Evolutionary conservation across 306 rosid species (phyloP).

Genomic region (Purshia tridentata): DNA sequence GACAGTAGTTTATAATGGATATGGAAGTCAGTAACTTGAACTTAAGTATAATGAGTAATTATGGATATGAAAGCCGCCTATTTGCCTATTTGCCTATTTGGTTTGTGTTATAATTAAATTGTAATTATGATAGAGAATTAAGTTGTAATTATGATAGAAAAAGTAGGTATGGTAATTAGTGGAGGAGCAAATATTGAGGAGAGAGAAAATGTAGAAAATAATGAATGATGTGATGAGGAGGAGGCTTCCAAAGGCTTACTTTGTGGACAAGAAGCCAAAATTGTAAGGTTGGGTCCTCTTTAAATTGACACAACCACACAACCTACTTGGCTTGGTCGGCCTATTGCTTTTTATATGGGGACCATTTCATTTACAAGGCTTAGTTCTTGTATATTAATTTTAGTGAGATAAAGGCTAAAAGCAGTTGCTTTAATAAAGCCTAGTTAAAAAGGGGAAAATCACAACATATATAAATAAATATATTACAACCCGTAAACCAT

Average conservation of each 20-base stretch:
- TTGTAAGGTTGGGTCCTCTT: slow-evolving; percentile 38
- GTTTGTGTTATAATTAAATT: slow-evolving; percentile 29
- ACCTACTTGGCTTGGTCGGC: slow-evolving; percentile 36
- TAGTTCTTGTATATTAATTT: too few relatives aligned
- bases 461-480: too few relatives aligned
- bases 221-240: slow-evolving; percentile 11
- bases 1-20: neutral
- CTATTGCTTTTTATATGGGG: slow-evolving; percentile 24
- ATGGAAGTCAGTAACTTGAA: neutral
- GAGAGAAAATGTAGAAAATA: neutral
- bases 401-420: too few relatives aligned
- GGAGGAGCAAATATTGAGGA: neutral
- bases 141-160: slow-evolving; percentile 27
- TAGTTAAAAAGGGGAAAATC: too few relatives aligned
- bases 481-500: too few relatives aligned
- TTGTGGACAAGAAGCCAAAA: slow-evolving; percentile 67
- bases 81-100: slow-evolving; percentile 18
- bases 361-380: neutral
- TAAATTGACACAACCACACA: slow-evolving; percentile 47
- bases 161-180: neutral
- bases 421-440: too few relatives aligned
- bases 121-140: slow-evolving; percentile 22
- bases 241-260: slow-evolving; percentile 54
- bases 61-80: slow-evolving; percentile 16
- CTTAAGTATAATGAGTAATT: neutral